These are phyloP conservation scores for Trypanosoma cruzi DNA, from an alignment of 208 protist species.

Conservation along the genomic window DNA sequence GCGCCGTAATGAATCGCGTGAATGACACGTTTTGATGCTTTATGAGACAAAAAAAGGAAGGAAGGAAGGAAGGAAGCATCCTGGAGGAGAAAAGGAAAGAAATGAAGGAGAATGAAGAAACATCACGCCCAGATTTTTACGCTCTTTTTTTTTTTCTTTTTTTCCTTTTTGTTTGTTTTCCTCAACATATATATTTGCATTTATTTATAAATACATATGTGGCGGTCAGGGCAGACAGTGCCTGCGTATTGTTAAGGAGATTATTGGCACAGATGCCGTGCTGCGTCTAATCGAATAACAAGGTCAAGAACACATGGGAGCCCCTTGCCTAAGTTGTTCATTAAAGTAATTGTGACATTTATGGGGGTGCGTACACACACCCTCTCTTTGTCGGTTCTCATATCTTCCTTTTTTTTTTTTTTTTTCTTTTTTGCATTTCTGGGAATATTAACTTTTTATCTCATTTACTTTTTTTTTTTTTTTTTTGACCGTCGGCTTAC, in stretches of 20 bases:
- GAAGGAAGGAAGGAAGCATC: background rate
- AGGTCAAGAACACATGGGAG: constrained; percentile 11
- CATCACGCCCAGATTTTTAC: constrained; percentile 2
- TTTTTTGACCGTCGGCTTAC: background rate
- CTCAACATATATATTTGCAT: too few relatives aligned
- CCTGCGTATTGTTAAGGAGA: constrained; percentile 31
- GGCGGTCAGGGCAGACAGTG: constrained; percentile 5
- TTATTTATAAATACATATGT: too few relatives aligned
- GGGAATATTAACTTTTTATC: background rate
- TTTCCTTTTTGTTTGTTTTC: too few relatives aligned
- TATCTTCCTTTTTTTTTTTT: constrained; percentile 13
- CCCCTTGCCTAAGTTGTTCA: background rate
- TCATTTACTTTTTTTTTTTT: background rate
- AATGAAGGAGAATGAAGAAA: constrained; percentile 12
- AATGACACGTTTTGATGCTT: constrained; percentile 93
- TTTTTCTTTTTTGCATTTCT: constrained; percentile 1
- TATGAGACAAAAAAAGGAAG: background rate
- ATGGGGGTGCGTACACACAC: background rate
- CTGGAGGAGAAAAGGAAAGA: background rate
- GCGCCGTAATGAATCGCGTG: constrained; percentile 94
- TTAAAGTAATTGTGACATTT: background rate
- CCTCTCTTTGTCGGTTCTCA: constrained; percentile 4
- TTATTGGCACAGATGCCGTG: constrained; percentile 34
- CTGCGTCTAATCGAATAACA: constrained; percentile 19
- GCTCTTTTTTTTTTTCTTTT: constrained; percentile 6